A percentile compares a stretch with the other conserved stretches of the same genome.
These are phyloP conservation scores for Boletus rubescentipes DNA, from an alignment of 768 basidiomycete species.

Conservation along the genomic window DNA sequence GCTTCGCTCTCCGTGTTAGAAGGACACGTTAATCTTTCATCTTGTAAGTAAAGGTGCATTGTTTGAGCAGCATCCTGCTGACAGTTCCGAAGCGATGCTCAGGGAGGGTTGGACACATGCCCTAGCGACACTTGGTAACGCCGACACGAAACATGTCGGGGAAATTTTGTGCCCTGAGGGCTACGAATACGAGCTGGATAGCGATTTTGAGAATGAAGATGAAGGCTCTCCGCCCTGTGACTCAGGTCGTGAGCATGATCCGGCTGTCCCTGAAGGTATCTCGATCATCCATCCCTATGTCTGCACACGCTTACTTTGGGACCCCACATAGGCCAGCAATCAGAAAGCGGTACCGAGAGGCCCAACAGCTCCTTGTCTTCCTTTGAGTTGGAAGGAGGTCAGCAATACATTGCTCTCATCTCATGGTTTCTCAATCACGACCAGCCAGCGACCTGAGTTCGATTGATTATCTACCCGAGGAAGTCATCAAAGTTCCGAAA, in stretches of 20 bases:
- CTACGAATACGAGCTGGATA: slow-evolving; percentile 25
- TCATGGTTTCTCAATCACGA: slow-evolving; percentile 5
- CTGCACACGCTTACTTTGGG: neutral
- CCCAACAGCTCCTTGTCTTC: slow-evolving; percentile 7
- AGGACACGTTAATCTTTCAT: slow-evolving; percentile 2
- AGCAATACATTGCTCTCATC: neutral
- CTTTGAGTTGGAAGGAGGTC: slow-evolving; percentile 11
- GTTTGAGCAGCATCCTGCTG: neutral
- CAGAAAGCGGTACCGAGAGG: neutral
- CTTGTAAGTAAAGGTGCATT: slow-evolving; percentile 4
- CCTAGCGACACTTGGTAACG: neutral
- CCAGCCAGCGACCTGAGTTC: slow-evolving; percentile 5
- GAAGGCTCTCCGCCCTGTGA: neutral
- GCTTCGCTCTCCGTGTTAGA: slow-evolving; percentile 17
- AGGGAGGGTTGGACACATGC: slow-evolving; percentile 7
- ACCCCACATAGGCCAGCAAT: slow-evolving; percentile 3
- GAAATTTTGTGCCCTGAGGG: slow-evolving; percentile 8
- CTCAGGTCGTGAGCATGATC: neutral
- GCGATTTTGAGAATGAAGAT: slow-evolving; percentile 27
- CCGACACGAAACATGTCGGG: neutral
- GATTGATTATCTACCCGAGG: neutral
- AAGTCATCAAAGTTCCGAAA: slow-evolving; percentile 2
- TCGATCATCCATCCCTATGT: neutral
- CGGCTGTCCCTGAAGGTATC: neutral
- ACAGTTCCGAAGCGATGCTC: slow-evolving; percentile 11